Evolutionary conservation across 352 stramenopile genomes (phyloP).

Genomic region (Halophytophthora polymorphica): DNA sequence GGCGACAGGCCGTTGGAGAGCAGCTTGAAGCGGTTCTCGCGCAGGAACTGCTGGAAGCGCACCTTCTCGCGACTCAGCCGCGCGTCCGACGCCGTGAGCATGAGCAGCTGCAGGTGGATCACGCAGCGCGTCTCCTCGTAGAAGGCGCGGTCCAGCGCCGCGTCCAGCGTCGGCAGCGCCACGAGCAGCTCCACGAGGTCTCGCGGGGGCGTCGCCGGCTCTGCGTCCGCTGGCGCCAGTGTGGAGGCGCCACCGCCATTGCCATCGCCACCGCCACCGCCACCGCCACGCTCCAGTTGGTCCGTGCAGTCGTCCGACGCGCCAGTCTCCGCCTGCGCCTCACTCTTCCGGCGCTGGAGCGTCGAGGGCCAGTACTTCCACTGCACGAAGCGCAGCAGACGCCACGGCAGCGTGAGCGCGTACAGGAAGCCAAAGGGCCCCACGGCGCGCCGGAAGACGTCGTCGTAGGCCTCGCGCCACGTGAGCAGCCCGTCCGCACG

Average conservation of each 20-base stretch:
- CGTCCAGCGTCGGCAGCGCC: conserved; percentile 66
- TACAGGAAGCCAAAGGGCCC: conserved; percentile 75
- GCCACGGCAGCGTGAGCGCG: conserved; percentile 46
- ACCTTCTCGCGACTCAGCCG: conserved; percentile 88
- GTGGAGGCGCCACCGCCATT: conserved; percentile 2
- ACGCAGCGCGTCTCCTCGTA: conserved; percentile 89
- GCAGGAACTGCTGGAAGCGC: conserved; percentile 92
- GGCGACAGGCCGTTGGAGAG: conserved; percentile 91
- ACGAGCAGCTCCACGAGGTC: conserved; percentile 68
- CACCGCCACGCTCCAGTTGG: conserved; percentile 19
- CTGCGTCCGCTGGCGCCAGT: conserved; percentile 3
- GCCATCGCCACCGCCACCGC: background rate
- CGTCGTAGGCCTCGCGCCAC: conserved; percentile 25
- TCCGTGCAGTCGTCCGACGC: conserved; percentile 10
- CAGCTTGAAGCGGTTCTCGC: conserved; percentile 93
- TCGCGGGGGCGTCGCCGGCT: conserved; percentile 9
- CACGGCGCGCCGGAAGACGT: conserved; percentile 44
- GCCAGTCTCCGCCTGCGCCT: background rate
- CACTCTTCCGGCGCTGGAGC: conserved; percentile 8
- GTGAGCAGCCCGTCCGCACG: conserved; percentile 48
- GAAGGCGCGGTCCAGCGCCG: conserved; percentile 73
- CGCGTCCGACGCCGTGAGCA: conserved; percentile 86
- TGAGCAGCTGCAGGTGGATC: conserved; percentile 90
- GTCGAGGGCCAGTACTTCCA: conserved; percentile 48
- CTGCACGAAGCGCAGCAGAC: conserved; percentile 39